Evolutionary conservation across 1,139 yeast species (phyloP), one percentile per base, ranked within the genome.

Genomic region (Geotrichum citri-aurantii): DNA sequence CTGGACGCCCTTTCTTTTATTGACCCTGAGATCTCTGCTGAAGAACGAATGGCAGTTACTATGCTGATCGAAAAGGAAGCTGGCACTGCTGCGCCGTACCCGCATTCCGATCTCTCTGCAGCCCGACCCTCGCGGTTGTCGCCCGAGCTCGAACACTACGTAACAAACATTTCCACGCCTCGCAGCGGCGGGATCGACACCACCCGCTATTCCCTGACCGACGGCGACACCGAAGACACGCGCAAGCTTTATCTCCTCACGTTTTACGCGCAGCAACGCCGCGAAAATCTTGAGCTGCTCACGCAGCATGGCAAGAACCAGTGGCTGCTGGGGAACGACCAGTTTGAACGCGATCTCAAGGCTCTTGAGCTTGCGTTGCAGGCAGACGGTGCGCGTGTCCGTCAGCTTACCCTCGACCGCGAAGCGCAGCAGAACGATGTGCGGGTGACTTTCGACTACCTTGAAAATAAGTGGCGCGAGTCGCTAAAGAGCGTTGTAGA

Each of bases 301-400:
- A 61, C 62, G 1, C 65, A 68, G 50, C 65, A 64, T 51, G 74
- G 74, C 33, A 65, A 67, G 57, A 70, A 71, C 59, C 73, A 69
- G 56, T 71, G 75, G 75, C 65, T 71, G 12, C 65, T 69, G 1
- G 69, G 68, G 3, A 71, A 71, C 57, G 73, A 71, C 58, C 61
- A 60, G 40, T 57, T 69, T 23, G 73, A 69, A 53, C 66, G 63
- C 44, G 57, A 62, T 27, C 62, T 70, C 23, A 59, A 58, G 50
- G 57, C 40, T 14, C 48, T 70, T 10, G 71, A 71, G 50, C 48
- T 37, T 10, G 63, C 61, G 46, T 57, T 69, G 10, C 59, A 64
- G 54, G 56, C 48, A 7, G 63, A 62, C 37, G 64, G 66, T 47
- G 58, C 58, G 19, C 57, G 52, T 10, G 53, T 68, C 14, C 69